Evolutionary conservation across 2,329 filamentous ascomycete genomes (phyloP).

Genomic region (Hypoxylon sp.): DNA sequence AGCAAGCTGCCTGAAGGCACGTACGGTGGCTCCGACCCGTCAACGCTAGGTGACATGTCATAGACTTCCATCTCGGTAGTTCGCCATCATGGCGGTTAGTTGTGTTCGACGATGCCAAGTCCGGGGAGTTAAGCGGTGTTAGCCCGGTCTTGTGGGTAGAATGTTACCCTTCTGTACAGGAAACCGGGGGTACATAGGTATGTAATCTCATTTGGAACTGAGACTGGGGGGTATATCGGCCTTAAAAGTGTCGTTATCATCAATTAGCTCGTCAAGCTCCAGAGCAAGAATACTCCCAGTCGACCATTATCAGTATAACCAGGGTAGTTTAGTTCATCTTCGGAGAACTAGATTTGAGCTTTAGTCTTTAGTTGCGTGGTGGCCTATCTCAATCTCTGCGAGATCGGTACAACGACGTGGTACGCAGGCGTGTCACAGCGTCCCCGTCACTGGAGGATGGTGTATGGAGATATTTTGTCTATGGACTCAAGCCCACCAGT

Average conservation of each 20-base stretch:
- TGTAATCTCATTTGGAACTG: background rate
- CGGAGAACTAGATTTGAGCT: conserved; percentile 17
- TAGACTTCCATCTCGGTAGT: conserved; percentile 34
- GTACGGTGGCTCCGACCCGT: conserved; percentile 4
- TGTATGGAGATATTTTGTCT: conserved; percentile 28
- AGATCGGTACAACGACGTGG: conserved; percentile 42
- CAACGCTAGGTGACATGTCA: conserved; percentile 22
- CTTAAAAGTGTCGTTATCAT: conserved; percentile 17
- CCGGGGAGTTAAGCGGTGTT: conserved; percentile 15
- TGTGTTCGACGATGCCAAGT: conserved; percentile 10
- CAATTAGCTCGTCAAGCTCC: conserved; percentile 12
- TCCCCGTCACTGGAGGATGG: conserved; percentile 19
- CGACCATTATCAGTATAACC: conserved; percentile 6
- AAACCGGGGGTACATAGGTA: conserved; percentile 10
- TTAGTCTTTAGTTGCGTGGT: conserved; percentile 24
- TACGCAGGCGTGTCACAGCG: conserved; percentile 37
- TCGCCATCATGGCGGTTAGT: conserved; percentile 21
- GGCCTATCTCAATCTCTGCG: conserved; percentile 42
- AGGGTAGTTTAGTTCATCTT: conserved; percentile 2
- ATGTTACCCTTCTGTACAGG: conserved; percentile 26
- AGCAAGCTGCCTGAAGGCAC: conserved; percentile 6
- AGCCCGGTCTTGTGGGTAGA: conserved; percentile 26
- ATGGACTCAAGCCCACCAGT: conserved; percentile 17
- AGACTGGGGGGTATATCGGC: conserved; percentile 6
- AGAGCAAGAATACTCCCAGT: conserved; percentile 8